Conservation (phyloP, 352 stramenopile species). For the Globisporangium canariense region DNA sequence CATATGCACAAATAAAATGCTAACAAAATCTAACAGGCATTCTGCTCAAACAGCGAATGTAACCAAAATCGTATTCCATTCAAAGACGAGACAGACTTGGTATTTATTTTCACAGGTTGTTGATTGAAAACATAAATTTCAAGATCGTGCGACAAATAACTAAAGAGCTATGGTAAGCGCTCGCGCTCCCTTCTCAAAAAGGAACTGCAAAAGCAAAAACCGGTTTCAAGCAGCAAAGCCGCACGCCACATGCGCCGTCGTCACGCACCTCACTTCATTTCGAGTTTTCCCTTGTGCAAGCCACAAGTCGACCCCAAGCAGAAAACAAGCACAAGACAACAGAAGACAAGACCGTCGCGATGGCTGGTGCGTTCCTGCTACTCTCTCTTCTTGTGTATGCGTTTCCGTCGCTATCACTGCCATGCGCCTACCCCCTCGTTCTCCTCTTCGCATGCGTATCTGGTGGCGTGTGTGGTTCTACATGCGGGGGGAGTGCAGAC, state of each 20-base stretch:
- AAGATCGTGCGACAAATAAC: too few species aligned
- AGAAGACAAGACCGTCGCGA: neutral
- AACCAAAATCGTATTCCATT: too few species aligned
- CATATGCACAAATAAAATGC: too few species aligned
- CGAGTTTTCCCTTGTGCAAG: constrained; percentile 12
- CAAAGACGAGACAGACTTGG: too few species aligned
- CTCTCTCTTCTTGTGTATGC: neutral
- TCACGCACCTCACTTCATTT: constrained; percentile 17
- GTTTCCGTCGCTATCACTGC: neutral
- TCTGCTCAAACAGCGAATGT: too few species aligned
- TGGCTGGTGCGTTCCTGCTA: constrained; percentile 11
- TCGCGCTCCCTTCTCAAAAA: too few species aligned
- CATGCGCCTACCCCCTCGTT: neutral
- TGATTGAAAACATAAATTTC: too few species aligned
- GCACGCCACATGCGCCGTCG: neutral
- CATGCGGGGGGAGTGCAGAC: neutral
- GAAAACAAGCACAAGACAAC: constrained; percentile 1
- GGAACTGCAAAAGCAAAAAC: neutral
- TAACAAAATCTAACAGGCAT: too few species aligned
- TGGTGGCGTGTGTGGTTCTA: neutral
- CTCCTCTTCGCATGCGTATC: neutral
- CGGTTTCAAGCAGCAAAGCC: neutral
- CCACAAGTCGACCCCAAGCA: constrained; percentile 10
- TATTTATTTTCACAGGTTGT: too few species aligned
- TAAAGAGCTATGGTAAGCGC: too few species aligned